Conservation (phyloP, 352 stramenopile genomes). For the Globisporangium irregulare region DNA sequence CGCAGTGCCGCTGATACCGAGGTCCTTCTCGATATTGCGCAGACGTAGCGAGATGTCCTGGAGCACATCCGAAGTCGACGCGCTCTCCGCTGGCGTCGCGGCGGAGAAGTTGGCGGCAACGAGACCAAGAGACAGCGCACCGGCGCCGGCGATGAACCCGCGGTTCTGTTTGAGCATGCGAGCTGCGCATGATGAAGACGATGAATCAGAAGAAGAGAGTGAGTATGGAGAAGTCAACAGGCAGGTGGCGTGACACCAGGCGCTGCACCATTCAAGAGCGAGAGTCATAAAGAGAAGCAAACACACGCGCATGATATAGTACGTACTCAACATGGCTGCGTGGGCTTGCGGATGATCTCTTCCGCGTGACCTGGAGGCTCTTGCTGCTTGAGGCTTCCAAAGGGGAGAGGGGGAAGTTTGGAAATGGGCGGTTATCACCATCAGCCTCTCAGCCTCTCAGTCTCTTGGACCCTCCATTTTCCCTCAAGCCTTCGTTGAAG, state of each 20-base stretch:
- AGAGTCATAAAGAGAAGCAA: not conserved
- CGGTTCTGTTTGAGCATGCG: slow-evolving; percentile 57
- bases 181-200: slow-evolving; percentile 20
- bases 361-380: not conserved
- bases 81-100: slow-evolving; percentile 40
- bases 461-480: not conserved
- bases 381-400: not conserved
- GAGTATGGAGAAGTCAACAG: not conserved
- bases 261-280: not conserved
- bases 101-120: slow-evolving; percentile 40
- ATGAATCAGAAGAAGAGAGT: not conserved
- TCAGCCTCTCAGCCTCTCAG: not conserved
- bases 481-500: not conserved
- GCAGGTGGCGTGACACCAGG: not conserved
- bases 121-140: slow-evolving; percentile 56
- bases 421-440: not conserved
- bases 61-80: slow-evolving; percentile 55
- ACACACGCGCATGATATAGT: not conserved
- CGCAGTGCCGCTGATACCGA: slow-evolving; percentile 35
- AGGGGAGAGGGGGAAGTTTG: not conserved
- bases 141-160: slow-evolving; percentile 46
- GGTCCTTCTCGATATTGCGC: slow-evolving; percentile 58
- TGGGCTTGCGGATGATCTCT: not conserved
- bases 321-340: not conserved
- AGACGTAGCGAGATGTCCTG: slow-evolving; percentile 66